phyloP scores from a whole-genome alignment of 2,329 filamentous ascomycete species.

The Fusarium secorum region DNA sequence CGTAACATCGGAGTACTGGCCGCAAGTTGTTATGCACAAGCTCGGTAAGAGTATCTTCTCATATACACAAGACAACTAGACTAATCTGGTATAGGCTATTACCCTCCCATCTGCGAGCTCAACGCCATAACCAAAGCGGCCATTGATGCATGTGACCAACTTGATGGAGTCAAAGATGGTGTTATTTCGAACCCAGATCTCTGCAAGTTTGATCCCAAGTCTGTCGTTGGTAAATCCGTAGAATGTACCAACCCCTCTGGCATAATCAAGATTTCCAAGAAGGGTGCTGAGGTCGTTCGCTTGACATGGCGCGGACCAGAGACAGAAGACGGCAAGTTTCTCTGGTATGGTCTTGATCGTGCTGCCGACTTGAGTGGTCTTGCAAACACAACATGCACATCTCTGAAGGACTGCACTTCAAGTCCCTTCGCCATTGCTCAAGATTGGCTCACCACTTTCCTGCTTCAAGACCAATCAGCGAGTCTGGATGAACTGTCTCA shows the following conservation, averaged over 20 bases:
- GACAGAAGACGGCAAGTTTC: constrained; percentile 9
- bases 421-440: constrained; percentile 3
- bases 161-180: constrained; percentile 38
- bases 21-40: constrained; percentile 35
- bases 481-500: not conserved
- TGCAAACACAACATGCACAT: constrained; percentile 14
- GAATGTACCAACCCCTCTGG: constrained; percentile 10
- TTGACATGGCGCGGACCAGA: constrained; percentile 15
- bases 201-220: constrained; percentile 36
- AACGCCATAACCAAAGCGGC: constrained; percentile 46
- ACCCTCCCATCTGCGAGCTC: constrained; percentile 48
- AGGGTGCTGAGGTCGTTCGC: constrained; percentile 1
- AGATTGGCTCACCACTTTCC: constrained; percentile 10
- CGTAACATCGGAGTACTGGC: constrained; percentile 30
- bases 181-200: constrained; percentile 26
- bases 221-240: constrained; percentile 19
- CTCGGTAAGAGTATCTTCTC: not conserved
- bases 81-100: not conserved
- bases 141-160: constrained; percentile 43
- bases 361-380: not conserved
- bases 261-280: not conserved
- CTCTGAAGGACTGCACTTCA: not conserved
- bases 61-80: accelerated
- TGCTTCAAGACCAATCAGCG: not conserved
- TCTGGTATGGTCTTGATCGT: constrained; percentile 21